phyloP scores from a whole-genome alignment of 768 basidiomycete species.

The Lentinula sp. region DNA sequence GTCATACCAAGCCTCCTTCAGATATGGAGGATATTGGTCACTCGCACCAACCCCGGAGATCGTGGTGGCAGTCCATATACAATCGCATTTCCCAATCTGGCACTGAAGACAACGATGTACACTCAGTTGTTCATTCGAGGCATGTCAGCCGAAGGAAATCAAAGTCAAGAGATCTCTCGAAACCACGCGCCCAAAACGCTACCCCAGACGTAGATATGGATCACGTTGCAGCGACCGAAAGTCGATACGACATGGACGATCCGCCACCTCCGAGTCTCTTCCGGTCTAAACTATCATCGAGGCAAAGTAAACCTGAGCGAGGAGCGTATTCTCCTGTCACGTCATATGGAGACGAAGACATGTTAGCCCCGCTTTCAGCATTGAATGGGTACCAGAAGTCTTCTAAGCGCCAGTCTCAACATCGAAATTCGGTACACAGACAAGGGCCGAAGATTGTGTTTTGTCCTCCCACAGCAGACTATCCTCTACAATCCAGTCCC shows the following conservation, averaged over 20 bases:
- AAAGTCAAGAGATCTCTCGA: conserved; percentile 10
- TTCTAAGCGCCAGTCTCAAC: conserved; percentile 5
- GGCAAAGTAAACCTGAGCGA: background rate
- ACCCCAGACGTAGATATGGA: conserved; percentile 13
- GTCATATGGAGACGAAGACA: conserved; percentile 8
- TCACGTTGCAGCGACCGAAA: conserved; percentile 12
- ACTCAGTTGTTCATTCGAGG: conserved; percentile 6
- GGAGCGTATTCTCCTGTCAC: background rate
- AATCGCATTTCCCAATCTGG: conserved; percentile 41
- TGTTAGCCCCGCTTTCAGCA: conserved; percentile 13
- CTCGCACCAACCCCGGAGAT: conserved; percentile 24
- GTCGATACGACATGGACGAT: conserved; percentile 28
- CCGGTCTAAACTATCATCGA: background rate
- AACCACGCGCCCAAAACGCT: conserved; percentile 11
- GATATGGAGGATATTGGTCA: conserved; percentile 14
- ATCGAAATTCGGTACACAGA: background rate
- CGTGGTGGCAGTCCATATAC: conserved; percentile 57
- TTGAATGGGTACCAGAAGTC: conserved; percentile 12
- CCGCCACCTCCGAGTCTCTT: conserved; percentile 30
- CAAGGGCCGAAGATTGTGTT: conserved; percentile 1
- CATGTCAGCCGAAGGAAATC: conserved; percentile 5
- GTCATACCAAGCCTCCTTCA: conserved; percentile 13
- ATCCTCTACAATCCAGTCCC: conserved; percentile 6
- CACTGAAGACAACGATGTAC: conserved; percentile 18
- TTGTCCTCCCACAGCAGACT: background rate